These are phyloP conservation scores for Geum urbanum DNA, from an alignment of 306 rosid genomes.

Conservation along the genomic window DNA sequence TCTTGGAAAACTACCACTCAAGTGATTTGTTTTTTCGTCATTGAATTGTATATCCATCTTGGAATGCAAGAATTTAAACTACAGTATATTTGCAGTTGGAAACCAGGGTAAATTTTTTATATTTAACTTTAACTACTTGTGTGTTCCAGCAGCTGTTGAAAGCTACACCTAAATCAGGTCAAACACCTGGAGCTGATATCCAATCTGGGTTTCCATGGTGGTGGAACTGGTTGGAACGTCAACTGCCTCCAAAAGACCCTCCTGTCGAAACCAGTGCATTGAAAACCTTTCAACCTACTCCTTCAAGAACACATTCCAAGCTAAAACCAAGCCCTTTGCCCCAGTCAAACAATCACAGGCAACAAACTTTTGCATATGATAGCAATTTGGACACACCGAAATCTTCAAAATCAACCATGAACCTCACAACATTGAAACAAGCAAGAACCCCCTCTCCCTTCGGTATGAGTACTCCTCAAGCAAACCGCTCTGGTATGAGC, in stretches of 20 bases:
- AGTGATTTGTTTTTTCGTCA: neutral
- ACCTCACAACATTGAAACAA: slow-evolving; percentile 36
- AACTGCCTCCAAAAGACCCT: slow-evolving; percentile 41
- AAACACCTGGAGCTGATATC: slow-evolving; percentile 48
- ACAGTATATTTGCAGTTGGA: neutral
- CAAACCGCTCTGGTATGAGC: slow-evolving; percentile 36
- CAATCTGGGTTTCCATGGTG: slow-evolving; percentile 81
- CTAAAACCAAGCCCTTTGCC: slow-evolving; percentile 61
- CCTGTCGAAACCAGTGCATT: slow-evolving; percentile 49
- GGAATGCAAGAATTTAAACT: neutral
- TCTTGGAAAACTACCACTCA: neutral
- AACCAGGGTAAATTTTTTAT: neutral
- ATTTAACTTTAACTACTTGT: neutral
- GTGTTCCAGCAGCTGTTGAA: slow-evolving; percentile 57
- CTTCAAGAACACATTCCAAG: slow-evolving; percentile 68
- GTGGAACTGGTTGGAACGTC: slow-evolving; percentile 99
- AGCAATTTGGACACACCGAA: slow-evolving; percentile 70
- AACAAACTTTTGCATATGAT: slow-evolving; percentile 45
- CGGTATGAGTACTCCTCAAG: slow-evolving; percentile 43
- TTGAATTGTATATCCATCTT: neutral
- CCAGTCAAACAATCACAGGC: slow-evolving; percentile 47
- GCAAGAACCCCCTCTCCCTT: slow-evolving; percentile 45
- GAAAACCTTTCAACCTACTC: slow-evolving; percentile 69
- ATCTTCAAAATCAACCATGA: slow-evolving; percentile 64
- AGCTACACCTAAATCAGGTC: slow-evolving; percentile 66